Conservation (phyloP, 192 early-diverging fungal species). For the Backusella psychrophila region DNA sequence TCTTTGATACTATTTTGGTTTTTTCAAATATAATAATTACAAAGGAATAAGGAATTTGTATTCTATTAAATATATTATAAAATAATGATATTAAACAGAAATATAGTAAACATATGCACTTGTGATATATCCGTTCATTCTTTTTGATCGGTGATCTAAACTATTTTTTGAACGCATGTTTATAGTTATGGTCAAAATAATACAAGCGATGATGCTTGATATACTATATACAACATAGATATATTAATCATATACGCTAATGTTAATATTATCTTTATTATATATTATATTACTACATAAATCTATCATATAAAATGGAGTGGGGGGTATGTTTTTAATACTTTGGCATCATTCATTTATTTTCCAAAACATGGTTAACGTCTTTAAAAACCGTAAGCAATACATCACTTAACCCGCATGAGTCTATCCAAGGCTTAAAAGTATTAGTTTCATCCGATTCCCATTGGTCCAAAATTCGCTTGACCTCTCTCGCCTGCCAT, state of each 20-base stretch:
- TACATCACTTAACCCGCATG: not conserved
- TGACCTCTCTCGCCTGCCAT: not conserved
- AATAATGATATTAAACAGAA: not conserved
- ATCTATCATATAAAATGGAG: not conserved
- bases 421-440: not conserved
- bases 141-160: not conserved
- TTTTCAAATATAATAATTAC: too few species aligned
- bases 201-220: not conserved
- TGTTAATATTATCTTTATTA: not conserved
- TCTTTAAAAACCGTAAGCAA: not conserved
- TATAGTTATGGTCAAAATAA: not conserved
- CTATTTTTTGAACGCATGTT: not conserved
- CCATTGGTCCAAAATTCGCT: not conserved
- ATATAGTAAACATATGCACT: too few species aligned
- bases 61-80: not conserved
- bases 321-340: not conserved
- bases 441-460: not conserved
- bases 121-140: not conserved
- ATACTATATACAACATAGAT: not conserved
- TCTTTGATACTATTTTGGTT: not conserved
- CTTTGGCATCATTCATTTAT: not conserved
- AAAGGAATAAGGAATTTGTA: not conserved
- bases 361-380: not conserved
- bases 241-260: not conserved
- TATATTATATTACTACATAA: not conserved